Percentiles rank a stretch among this genome's conserved stretches.
phyloP scores from a whole-genome alignment of 164 flowering plant genomes.

The Stephania cephalantha region DNA sequence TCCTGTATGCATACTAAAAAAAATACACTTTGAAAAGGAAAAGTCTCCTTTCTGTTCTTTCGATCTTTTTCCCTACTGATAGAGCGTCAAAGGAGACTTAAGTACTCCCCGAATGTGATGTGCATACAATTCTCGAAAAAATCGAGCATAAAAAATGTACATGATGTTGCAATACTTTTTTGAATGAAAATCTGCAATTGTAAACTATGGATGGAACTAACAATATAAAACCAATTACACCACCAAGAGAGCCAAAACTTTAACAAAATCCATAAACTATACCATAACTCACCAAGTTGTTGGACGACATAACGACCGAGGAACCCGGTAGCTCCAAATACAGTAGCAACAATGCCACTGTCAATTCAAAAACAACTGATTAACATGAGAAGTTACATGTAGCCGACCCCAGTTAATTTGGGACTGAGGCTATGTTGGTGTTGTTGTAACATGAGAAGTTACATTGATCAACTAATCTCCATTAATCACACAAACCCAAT shows the following conservation, averaged over 20 bases:
- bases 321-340: constrained; percentile 98
- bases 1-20: not conserved
- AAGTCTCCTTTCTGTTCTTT: not conserved
- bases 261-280: not conserved
- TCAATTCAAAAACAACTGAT: constrained; percentile 12
- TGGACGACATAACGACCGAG: constrained; percentile 96
- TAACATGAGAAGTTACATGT: too few species aligned
- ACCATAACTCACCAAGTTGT: constrained; percentile 71
- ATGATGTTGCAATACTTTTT: not conserved
- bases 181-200: not conserved
- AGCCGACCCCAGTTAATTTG: too few species aligned
- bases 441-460: too few species aligned
- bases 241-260: not conserved
- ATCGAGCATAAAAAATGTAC: not conserved
- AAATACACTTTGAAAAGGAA: not conserved
- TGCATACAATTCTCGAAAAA: not conserved
- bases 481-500: not conserved
- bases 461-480: too few species aligned
- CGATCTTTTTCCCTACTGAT: not conserved
- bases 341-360: constrained; percentile 95
- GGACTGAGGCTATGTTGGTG: too few species aligned
- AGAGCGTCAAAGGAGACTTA: not conserved
- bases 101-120: not conserved
- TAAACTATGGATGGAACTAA: not conserved
- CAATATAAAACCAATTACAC: not conserved